Base-by-base conservation (phyloP, 108 stramenopile genomes). In the Discostella stelligeroides region DNA sequence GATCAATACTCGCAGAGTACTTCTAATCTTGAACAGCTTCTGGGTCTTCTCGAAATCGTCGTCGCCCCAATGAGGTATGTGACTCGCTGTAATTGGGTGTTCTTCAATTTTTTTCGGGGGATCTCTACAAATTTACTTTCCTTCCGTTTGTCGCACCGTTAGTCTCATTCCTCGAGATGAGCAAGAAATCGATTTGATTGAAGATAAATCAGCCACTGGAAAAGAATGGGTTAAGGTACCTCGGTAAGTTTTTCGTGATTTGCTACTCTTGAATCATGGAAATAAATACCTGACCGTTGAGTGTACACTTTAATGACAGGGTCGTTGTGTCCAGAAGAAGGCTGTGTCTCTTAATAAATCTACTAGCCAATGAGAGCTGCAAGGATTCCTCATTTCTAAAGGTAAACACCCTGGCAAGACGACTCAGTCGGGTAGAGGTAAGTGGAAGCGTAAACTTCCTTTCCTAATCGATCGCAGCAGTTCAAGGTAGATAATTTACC, bases 181-280 rank as follows among this genome's bases (percentile, higher is more conserved):
- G 9, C 81, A 84, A 29, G 76, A 77, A 43, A 41, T 66, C 3
- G 85, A 88, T 39, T 40, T 88, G 10, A 2, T 25, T 10, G 68
- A 86, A 72, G 65, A 79, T 39, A 66, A 87, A 88, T 34, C 81
- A 25, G 27, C 78, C n/a, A 39, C 65, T 49, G 86, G 88, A 24
- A 89, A 86, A 47, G 85, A 88, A 46, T 91, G 82, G 82, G 73
- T 95, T 10, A 82, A 84, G 63, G 88, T 90, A 23, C 94, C 94
- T 10, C 46, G 85, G 11, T 34, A 34, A 34, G 34, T 34, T 6
- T n/a, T 5, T 6, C 34, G 6, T 34, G 34, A 34, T 34, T 34
- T 34, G 6, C 34, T 6, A 34, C 6, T 34, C 34, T 34, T 34
- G 34, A 34, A 34, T 34, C 34, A 34, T 34, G 34, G 6, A 6